Conservation (phyloP, 148 eudicot species). For the Vaccinium darrowii region DNA sequence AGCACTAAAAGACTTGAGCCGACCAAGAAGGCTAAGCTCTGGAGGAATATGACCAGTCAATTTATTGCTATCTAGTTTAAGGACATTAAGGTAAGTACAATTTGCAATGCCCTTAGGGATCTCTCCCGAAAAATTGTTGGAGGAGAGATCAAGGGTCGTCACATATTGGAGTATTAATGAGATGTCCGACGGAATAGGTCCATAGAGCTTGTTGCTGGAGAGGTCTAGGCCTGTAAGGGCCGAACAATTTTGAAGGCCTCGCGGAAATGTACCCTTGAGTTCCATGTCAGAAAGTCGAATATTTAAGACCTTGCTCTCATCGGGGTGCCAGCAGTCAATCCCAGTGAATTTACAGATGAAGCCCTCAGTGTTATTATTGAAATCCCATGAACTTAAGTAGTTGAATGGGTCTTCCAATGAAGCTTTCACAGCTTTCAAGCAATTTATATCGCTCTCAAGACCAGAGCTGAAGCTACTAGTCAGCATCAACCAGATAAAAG, state of each 20-base stretch:
- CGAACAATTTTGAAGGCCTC: conserved; percentile 37
- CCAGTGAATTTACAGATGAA: conserved; percentile 52
- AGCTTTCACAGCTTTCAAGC: conserved; percentile 47
- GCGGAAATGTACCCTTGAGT: conserved; percentile 52
- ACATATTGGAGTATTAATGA: conserved; percentile 28
- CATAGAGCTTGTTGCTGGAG: conserved; percentile 46
- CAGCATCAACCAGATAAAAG: conserved; percentile 23
- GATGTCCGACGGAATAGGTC: conserved; percentile 40
- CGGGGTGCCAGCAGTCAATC: conserved; percentile 53
- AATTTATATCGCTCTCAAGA: conserved; percentile 34
- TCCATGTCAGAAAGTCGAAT: conserved; percentile 43
- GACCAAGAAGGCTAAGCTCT: conserved; percentile 36
- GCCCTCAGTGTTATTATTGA: conserved; percentile 45
- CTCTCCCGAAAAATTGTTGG: conserved; percentile 48
- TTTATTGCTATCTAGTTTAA: conserved; percentile 42
- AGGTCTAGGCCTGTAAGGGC: conserved; percentile 43
- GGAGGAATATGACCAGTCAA: conserved; percentile 48
- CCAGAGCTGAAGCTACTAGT: conserved; percentile 23
- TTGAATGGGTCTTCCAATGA: conserved; percentile 45
- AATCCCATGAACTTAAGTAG: conserved; percentile 48
- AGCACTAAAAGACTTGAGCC: conserved; percentile 41
- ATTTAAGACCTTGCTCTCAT: conserved; percentile 48
- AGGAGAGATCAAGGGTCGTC: conserved; percentile 48
- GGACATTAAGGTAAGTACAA: conserved; percentile 40
- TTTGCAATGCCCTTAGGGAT: conserved; percentile 40